These are phyloP conservation scores for Coelastrella sp. DNA, from an alignment of 139 green algal genomes.

Conservation along the genomic window DNA sequence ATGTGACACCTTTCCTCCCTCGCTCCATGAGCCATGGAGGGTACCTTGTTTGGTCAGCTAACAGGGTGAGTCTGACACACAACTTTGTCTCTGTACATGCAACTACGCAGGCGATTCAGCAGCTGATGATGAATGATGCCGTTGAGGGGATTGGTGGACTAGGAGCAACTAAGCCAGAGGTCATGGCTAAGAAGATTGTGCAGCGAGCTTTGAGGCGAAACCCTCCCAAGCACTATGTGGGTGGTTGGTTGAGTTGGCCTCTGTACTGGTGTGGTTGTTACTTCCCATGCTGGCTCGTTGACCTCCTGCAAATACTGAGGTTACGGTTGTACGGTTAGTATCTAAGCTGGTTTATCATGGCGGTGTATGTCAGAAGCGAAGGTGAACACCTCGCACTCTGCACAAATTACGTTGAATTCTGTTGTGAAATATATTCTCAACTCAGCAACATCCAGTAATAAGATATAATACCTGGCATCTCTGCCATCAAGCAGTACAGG, in stretches of 20 bases:
- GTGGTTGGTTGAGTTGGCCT: constrained; percentile 11
- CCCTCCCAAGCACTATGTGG: background rate
- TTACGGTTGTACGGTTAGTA: constrained; percentile 3
- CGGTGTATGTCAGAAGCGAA: too few relatives aligned
- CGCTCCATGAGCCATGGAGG: too few relatives aligned
- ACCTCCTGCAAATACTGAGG: background rate
- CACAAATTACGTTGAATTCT: too few relatives aligned
- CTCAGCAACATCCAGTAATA: too few relatives aligned
- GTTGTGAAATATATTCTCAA: too few relatives aligned
- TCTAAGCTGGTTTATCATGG: too few relatives aligned
- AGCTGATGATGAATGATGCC: background rate
- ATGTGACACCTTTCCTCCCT: too few relatives aligned
- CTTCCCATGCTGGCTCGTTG: background rate
- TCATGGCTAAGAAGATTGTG: background rate
- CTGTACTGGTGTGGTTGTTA: constrained; percentile 8
- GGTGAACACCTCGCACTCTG: too few relatives aligned
- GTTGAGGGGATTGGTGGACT: background rate
- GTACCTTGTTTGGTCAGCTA: background rate
- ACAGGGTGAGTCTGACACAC: background rate
- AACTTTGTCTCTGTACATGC: background rate
- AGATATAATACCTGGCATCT: too few relatives aligned
- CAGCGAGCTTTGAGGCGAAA: background rate
- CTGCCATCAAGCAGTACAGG: too few relatives aligned
- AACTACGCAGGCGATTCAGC: background rate
- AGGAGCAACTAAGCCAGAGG: background rate